Conservation (phyloP, 75 land plant genomes). For the Picea sitchensis region DNA sequence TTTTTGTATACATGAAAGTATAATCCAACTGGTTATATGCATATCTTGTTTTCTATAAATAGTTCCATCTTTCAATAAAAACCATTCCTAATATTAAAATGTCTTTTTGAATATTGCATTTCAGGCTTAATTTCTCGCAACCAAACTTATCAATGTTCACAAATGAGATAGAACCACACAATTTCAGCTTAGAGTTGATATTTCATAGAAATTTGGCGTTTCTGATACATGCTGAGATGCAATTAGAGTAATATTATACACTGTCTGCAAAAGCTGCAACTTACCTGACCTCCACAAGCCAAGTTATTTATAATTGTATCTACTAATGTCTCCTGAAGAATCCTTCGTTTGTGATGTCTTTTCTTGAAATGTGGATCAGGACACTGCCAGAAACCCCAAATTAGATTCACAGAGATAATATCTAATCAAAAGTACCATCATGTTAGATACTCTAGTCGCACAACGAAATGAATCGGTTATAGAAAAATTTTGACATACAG, state of each 20-base stretch:
- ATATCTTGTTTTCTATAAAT: too few species aligned
- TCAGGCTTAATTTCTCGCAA: too few species aligned
- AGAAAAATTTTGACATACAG: neutral
- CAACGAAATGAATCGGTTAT: neutral
- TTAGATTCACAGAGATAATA: neutral
- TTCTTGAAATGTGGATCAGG: conserved; percentile 97
- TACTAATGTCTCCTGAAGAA: conserved; percentile 72
- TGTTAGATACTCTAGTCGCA: neutral
- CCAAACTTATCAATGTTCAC: too few species aligned
- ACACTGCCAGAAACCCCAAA: conserved; percentile 44
- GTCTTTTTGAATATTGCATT: too few species aligned
- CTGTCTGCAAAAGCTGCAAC: neutral
- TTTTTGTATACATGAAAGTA: too few species aligned
- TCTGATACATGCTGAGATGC: neutral
- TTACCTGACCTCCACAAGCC: conserved; percentile 69
- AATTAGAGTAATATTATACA: neutral
- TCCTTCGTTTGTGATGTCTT: conserved; percentile 82
- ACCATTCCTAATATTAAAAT: too few species aligned
- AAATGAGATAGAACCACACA: too few species aligned
- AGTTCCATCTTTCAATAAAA: too few species aligned
- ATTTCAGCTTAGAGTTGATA: too few species aligned
- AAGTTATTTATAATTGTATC: conserved; percentile 59
- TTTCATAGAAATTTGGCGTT: neutral
- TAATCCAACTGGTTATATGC: too few species aligned
- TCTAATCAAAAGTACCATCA: neutral